Percentiles rank a stretch among this genome's conserved stretches.
Conservation (phyloP, 1,284 basidiomycete species). For the Malassezia caprae region DNA sequence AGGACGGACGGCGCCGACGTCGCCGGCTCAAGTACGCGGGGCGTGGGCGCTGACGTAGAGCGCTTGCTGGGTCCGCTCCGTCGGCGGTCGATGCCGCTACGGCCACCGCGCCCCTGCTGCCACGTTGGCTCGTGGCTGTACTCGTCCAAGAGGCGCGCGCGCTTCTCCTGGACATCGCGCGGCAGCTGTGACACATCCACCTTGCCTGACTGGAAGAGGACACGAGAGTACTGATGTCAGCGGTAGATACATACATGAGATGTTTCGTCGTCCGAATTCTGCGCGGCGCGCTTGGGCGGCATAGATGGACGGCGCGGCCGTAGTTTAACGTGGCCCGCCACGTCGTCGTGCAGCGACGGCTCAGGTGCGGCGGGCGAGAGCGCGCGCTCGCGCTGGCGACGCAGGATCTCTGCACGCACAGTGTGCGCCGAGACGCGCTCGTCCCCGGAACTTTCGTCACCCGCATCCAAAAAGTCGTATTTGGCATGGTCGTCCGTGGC, state of each 20-base stretch:
- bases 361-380: neutral
- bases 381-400: neutral
- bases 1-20: conserved; percentile 11
- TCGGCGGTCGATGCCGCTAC: conserved; percentile 11
- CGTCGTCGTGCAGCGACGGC: neutral
- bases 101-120: conserved; percentile 14
- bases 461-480: conserved; percentile 28
- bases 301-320: neutral
- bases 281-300: neutral
- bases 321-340: neutral
- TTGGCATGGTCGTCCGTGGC: conserved; percentile 21
- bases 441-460: conserved; percentile 15
- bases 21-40: neutral
- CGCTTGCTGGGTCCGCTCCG: neutral
- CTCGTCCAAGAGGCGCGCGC: conserved; percentile 11
- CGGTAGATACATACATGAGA: neutral
- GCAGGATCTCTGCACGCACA: conserved; percentile 9
- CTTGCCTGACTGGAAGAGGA: conserved; percentile 5
- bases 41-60: neutral
- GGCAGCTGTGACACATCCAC: conserved; percentile 2
- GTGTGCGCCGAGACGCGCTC: conserved; percentile 12
- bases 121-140: conserved; percentile 18
- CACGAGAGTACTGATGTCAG: conserved; percentile 1
- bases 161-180: conserved; percentile 3
- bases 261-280: conserved; percentile 6